Base-by-base conservation (phyloP, 176 grass and related monocot genomes). In the Rhynchospora pubera region DNA sequence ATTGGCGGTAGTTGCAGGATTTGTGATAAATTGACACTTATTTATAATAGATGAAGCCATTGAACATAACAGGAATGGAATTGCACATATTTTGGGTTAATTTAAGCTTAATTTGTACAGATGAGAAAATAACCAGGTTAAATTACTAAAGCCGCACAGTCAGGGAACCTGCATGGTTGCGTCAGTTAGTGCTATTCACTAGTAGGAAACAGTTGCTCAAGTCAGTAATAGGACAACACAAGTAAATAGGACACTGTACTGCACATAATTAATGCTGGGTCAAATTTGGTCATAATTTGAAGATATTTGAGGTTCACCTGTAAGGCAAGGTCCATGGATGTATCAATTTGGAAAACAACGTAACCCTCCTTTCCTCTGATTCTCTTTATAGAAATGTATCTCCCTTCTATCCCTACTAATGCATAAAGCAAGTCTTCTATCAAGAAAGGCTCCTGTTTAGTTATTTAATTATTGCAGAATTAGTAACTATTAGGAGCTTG, bases 351-450 rank as follows among this genome's bases (percentile, higher is more conserved):
- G 66, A 94, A 95, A 67, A 87, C 77, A 60, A 93, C 89, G 82
- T 87, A 85, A 5, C 86, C 89, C 52, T 90, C 87, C 80, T 93
- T 99, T 70, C 89, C 92, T 7, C 42, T 78, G 30, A 99, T 89
- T 86, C 91, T 93, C 82, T 91, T 99, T 51, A 99, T 95, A 5
- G 87, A 99, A 91, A 95, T 89, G 72, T 91, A 93, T 55, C 92
- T 86, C 39, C 96, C 92, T 57, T 99, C 92, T 59, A 98, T 93
- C 72, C 96, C 92, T 79, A 99, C 91, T 26, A 99, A 88, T 47
- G 91, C 91, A 48, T 90, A 95, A 19, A 99, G 87, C 82, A 99
- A 89, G 90, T 99, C 96, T 77, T 99, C 96, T 32, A 99, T 95
- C 62, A 95, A 89, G 85, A 99, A 87, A 85, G 94, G 92, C 79